Conservation (phyloP, 2,329 filamentous ascomycete genomes). For the Colletotrichum shisoi region DNA sequence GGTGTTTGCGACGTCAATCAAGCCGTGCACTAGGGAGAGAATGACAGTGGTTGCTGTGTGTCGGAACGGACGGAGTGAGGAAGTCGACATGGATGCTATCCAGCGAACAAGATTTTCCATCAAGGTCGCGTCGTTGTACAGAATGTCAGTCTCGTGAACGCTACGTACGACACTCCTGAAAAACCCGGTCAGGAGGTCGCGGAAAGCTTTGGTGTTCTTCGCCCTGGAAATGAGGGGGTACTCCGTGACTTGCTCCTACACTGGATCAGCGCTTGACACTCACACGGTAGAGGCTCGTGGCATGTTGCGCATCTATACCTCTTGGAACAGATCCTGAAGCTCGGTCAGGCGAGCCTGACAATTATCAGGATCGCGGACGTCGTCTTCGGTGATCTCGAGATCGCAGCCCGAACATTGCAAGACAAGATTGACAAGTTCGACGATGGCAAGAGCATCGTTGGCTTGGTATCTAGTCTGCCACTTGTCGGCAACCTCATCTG, state of each 20-base stretch:
- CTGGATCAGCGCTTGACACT: conserved; percentile 44
- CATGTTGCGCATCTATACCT: conserved; percentile 58
- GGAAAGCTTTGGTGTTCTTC: conserved; percentile 79
- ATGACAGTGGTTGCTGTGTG: conserved; percentile 91
- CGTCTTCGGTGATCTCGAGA: conserved; percentile 77
- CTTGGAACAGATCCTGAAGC: conserved; percentile 86
- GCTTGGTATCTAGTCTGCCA: conserved; percentile 67
- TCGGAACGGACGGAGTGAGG: conserved; percentile 84
- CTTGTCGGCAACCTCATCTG: conserved; percentile 65
- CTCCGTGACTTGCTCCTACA: conserved; percentile 77
- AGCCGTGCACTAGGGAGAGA: conserved; percentile 77
- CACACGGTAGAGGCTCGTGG: neutral
- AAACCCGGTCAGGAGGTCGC: conserved; percentile 78
- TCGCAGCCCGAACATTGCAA: conserved; percentile 80
- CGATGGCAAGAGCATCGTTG: conserved; percentile 63
- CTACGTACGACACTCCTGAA: conserved; percentile 78
- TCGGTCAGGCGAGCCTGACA: conserved; percentile 79
- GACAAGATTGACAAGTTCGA: conserved; percentile 72
- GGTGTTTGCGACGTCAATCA: conserved; percentile 76
- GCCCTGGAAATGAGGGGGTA: conserved; percentile 89
- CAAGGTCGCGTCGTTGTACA: conserved; percentile 79
- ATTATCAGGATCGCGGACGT: conserved; percentile 90
- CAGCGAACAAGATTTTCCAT: conserved; percentile 90
- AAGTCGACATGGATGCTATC: conserved; percentile 90
- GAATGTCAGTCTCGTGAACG: conserved; percentile 79